Base-by-base conservation (phyloP, 2,329 filamentous ascomycete genomes). In the Colletotrichum sp. region DNA sequence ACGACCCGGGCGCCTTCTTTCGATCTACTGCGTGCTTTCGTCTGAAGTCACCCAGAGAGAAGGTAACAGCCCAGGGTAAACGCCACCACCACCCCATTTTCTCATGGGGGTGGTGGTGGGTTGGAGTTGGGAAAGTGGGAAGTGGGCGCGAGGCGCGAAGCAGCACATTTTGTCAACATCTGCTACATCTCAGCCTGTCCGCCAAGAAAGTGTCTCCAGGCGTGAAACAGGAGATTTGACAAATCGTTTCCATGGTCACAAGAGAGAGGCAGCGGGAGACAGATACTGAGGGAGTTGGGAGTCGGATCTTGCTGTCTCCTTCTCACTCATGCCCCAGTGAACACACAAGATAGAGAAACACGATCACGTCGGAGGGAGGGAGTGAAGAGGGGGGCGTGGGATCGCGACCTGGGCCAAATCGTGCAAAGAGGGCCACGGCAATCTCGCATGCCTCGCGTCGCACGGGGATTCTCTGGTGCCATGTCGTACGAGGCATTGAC, bases 191-290 rank as follows among this genome's bases (percentile, higher is more conserved):
- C 43, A 64, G 58, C 69, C 69, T 36, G 65, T 18, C 32, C 61
- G 73, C 73, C 69, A 75, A 75, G 73, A 75, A 73, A 75, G 56
- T 59, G 58, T 75, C 69, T 52, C 63, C 69, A 73, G 63, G 58
- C 63, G 73, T 75, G 73, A 75, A 75, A 75, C 69, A 59, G 28
- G 43, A 73, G 69, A 64, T 64, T 72, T 65, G 58, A 65, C 69
- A 69, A 75, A 75, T 65, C 64, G 21, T n/a, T 26, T 28, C 59
- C 63, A 7, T 30, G 18, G 2, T 36, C 10, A 13, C 52, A 28
- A 34, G 55, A 26, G 21, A 48, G 16, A 38, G 34, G 32, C 38
- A 36, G 55, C 34, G 55, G 18, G 5, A 21, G 18, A 7, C n/a
- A 4, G 43, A 48, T 48, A 2, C 4, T 56, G n/a, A 48, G 16